Evolutionary conservation across 1,284 basidiomycete genomes (phyloP).

Genomic region (Malassezia brasiliensis): DNA sequence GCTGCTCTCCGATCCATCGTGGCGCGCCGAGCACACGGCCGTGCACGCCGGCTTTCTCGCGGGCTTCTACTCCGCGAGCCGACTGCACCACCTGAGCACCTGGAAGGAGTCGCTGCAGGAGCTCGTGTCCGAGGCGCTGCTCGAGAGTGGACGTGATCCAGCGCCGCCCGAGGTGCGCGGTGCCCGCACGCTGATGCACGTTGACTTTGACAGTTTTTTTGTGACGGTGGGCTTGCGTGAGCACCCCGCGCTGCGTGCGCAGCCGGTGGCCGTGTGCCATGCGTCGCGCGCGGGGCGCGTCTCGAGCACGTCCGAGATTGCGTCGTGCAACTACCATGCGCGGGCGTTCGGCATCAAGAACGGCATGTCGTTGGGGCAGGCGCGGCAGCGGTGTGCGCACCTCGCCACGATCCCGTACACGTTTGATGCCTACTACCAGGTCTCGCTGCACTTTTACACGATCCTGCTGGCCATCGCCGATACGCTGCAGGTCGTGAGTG

Average conservation of each 20-base stretch:
- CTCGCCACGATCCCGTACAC: slow-evolving; percentile 80
- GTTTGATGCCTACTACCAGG: slow-evolving; percentile 56
- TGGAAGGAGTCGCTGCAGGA: slow-evolving; percentile 83
- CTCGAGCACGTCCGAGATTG: slow-evolving; percentile 60
- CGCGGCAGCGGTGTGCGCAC: slow-evolving; percentile 28
- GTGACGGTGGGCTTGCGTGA: slow-evolving; percentile 52
- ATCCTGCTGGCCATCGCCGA: slow-evolving; percentile 80
- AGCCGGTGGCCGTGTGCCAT: slow-evolving; percentile 88
- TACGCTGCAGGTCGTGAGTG: slow-evolving; percentile 84
- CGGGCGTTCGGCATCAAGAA: slow-evolving; percentile 76
- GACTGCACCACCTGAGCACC: slow-evolving; percentile 78
- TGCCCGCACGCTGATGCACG: slow-evolving; percentile 45
- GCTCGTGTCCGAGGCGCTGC: slow-evolving; percentile 57
- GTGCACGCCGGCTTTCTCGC: slow-evolving; percentile 73
- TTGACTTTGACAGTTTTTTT: slow-evolving; percentile 84
- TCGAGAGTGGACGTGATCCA: slow-evolving; percentile 64
- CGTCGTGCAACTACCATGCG: slow-evolving; percentile 88
- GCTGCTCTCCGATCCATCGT: slow-evolving; percentile 46
- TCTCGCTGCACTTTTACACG: slow-evolving; percentile 78
- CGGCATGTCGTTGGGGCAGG: slow-evolving; percentile 69
- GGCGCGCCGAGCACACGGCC: slow-evolving; percentile 78
- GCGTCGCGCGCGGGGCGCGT: slow-evolving; percentile 50
- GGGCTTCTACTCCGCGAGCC: slow-evolving; percentile 79
- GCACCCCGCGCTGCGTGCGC: slow-evolving; percentile 28
- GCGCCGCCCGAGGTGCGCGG: slow-evolving; percentile 39